These are phyloP conservation scores for Dacryopinax primogenitus DNA, from an alignment of 768 basidiomycete species.

Conservation along the genomic window DNA sequence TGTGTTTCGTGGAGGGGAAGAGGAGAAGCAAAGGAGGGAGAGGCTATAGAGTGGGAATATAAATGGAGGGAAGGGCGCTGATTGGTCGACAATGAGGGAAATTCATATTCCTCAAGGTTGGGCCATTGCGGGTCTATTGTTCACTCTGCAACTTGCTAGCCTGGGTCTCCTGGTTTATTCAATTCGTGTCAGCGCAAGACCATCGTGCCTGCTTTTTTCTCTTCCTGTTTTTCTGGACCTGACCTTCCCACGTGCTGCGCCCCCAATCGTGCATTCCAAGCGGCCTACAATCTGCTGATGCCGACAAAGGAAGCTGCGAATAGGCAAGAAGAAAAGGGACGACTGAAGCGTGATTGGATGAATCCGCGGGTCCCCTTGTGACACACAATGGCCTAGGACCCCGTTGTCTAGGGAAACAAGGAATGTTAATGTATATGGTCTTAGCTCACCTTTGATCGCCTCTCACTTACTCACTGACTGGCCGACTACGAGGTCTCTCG, in stretches of 20 bases:
- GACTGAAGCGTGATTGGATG: background rate
- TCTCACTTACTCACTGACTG: too few relatives aligned
- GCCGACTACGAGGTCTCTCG: too few relatives aligned
- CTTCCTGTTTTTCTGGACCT: too few relatives aligned
- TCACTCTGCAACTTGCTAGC: background rate
- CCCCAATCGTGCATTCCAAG: too few relatives aligned
- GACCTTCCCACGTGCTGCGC: too few relatives aligned
- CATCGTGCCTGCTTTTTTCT: too few relatives aligned
- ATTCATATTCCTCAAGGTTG: background rate
- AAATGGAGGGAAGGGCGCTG: too few relatives aligned
- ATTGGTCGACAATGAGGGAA: background rate
- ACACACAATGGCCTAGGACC: background rate
- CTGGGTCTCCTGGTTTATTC: too few relatives aligned
- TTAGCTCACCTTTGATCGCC: too few relatives aligned
- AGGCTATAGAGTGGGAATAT: background rate
- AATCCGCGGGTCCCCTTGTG: background rate
- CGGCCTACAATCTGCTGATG: background rate
- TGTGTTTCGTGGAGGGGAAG: background rate
- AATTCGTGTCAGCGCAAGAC: too few relatives aligned
- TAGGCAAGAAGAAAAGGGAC: slow-evolving; percentile 2
- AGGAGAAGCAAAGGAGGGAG: background rate
- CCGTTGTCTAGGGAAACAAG: background rate
- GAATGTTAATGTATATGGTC: too few relatives aligned
- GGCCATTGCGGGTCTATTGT: background rate
- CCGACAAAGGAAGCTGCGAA: background rate